Evolutionary conservation across 2,329 filamentous ascomycete genomes (phyloP).

Genomic region (Botrytis sinoallii): DNA sequence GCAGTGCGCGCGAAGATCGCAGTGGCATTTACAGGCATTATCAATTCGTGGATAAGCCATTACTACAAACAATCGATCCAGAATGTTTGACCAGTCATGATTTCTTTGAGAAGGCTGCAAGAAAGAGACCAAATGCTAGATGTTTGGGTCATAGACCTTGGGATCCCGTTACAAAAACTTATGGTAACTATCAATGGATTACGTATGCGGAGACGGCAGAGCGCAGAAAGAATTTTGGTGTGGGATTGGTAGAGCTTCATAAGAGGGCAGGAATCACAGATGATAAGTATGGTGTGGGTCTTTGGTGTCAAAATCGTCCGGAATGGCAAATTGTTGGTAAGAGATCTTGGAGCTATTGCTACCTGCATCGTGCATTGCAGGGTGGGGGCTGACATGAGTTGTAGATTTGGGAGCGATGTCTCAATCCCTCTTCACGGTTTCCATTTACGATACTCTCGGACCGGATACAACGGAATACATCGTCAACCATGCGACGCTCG

Average conservation of each 20-base stretch:
- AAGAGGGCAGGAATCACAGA: conserved; percentile 64
- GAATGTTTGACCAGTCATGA: conserved; percentile 72
- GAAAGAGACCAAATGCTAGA: conserved; percentile 60
- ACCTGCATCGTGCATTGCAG: neutral
- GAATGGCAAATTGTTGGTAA: conserved; percentile 82
- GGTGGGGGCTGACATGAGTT: conserved; percentile 21
- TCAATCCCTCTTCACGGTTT: conserved; percentile 84
- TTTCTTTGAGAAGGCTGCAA: conserved; percentile 68
- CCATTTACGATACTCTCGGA: conserved; percentile 93
- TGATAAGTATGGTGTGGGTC: conserved; percentile 68
- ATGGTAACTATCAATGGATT: conserved; percentile 75
- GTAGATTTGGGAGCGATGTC: conserved; percentile 82
- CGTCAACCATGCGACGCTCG: conserved; percentile 80
- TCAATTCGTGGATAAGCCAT: conserved; percentile 66
- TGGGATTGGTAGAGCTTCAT: conserved; percentile 80
- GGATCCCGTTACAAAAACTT: conserved; percentile 70
- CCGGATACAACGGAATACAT: conserved; percentile 92
- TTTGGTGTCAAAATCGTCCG: conserved; percentile 84
- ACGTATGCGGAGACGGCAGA: conserved; percentile 76
- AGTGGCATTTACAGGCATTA: conserved; percentile 80
- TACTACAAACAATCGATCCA: conserved; percentile 71
- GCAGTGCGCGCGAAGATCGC: conserved; percentile 69
- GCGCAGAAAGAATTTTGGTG: conserved; percentile 80
- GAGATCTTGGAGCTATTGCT: conserved; percentile 25
- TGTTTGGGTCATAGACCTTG: conserved; percentile 82